These are phyloP conservation scores for Athelia sp. DNA, from an alignment of 1,284 basidiomycete genomes.

Conservation along the genomic window DNA sequence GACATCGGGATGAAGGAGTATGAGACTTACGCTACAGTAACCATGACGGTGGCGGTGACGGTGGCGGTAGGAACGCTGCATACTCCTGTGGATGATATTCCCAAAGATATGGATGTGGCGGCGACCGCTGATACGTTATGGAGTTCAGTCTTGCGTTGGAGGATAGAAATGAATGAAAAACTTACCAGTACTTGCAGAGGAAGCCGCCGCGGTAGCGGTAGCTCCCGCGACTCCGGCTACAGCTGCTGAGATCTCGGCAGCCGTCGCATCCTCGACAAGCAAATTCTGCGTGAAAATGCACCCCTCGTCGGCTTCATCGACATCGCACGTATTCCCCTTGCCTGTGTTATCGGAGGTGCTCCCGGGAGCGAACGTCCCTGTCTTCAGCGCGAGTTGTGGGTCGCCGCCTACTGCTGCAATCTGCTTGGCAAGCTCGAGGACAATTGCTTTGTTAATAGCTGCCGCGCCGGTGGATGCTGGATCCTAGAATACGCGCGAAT, in stretches of 20 bases:
- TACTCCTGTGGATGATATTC: too few species aligned
- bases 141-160: too few species aligned
- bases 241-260: constrained; percentile 54
- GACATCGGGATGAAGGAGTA: too few species aligned
- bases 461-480: constrained; percentile 57
- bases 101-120: too few species aligned
- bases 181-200: too few species aligned
- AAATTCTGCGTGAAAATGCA: constrained; percentile 65
- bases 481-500: constrained; percentile 28
- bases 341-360: constrained; percentile 45
- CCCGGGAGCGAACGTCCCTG: constrained; percentile 64
- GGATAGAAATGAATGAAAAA: too few species aligned
- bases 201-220: too few species aligned
- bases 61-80: too few species aligned
- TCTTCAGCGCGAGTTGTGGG: constrained; percentile 53
- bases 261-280: constrained; percentile 52
- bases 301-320: constrained; percentile 45
- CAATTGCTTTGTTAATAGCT: constrained; percentile 57
- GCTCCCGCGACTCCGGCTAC: constrained; percentile 24
- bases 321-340: constrained; percentile 49
- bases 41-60: too few species aligned
- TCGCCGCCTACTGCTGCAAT: constrained; percentile 61
- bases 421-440: constrained; percentile 55
- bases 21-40: too few species aligned
- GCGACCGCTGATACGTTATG: too few species aligned